These are phyloP conservation scores for Corymbia maculata DNA, from an alignment of 345 rosid genomes.

Conservation along the genomic window DNA sequence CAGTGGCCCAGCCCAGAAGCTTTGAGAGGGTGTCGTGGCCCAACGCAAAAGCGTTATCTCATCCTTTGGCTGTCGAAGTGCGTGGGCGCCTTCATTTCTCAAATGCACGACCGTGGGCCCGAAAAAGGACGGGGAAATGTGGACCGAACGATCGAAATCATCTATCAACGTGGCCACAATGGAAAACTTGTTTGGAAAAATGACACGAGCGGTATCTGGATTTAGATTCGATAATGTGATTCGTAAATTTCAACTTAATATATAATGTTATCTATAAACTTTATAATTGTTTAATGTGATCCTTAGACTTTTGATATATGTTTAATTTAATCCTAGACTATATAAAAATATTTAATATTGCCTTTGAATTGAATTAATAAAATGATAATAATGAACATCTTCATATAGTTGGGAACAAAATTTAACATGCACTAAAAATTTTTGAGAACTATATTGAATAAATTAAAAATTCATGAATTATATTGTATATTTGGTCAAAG, in stretches of 20 bases:
- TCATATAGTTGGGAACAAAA: fast-evolving
- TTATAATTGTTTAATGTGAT: not conserved
- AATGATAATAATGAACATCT: not conserved
- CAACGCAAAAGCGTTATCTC: not conserved
- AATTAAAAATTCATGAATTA: fast-evolving
- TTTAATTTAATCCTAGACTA: fast-evolving
- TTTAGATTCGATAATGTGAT: fast-evolving
- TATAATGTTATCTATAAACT: fast-evolving
- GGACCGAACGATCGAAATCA: not conserved
- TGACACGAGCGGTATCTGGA: fast-evolving
- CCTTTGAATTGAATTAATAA: no score
- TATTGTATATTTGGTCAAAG: fast-evolving
- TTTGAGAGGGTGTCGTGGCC: not conserved
- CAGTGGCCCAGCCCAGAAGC: not conserved
- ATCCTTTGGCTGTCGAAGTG: not conserved
- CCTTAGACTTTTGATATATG: fast-evolving
- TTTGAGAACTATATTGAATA: no score
- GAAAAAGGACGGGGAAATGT: not conserved
- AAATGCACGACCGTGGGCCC: not conserved
- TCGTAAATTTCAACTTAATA: fast-evolving
- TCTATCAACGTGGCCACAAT: not conserved
- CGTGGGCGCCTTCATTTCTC: not conserved
- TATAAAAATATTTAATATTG: no score
- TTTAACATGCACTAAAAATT: fast-evolving
- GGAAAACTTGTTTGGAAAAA: not conserved